Conservation (phyloP, 2,329 filamentous ascomycete species). For the Cercospora sesami region DNA sequence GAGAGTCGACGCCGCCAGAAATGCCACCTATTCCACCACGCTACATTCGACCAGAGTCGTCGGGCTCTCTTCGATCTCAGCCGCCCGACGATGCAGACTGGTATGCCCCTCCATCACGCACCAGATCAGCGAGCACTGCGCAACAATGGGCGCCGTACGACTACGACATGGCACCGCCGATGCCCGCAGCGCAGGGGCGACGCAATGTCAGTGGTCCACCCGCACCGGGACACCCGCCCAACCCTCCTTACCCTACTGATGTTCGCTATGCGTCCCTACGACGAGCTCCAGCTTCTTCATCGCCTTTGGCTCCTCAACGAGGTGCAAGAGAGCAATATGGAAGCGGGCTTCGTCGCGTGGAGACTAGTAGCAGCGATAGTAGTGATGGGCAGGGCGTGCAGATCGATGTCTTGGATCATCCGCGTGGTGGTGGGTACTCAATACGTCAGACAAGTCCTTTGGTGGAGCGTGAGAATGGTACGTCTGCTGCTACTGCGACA, state of each 20-base stretch:
- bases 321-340: conserved; percentile 15
- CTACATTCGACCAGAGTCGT: conserved; percentile 41
- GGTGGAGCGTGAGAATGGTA: not conserved
- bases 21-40: conserved; percentile 27
- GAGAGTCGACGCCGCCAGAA: conserved; percentile 38
- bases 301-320: conserved; percentile 27
- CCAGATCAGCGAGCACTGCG: conserved; percentile 42
- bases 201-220: conserved; percentile 39
- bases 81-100: conserved; percentile 50
- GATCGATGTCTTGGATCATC: conserved; percentile 33
- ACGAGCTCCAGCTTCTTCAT: conserved; percentile 31
- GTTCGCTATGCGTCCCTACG: conserved; percentile 38
- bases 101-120: conserved; percentile 39
- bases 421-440: conserved; percentile 28
- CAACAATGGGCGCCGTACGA: conserved; percentile 39
- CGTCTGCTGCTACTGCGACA: conserved; percentile 17
- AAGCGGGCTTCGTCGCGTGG: conserved; percentile 29
- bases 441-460: conserved; percentile 20
- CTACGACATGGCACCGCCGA: conserved; percentile 39
- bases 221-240: conserved; percentile 19
- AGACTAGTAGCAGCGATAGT: conserved; percentile 29
- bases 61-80: conserved; percentile 45
- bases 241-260: conserved; percentile 22
- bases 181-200: conserved; percentile 39
- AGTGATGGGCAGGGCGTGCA: conserved; percentile 37